Evolutionary conservation across 371 early-diverging fungal genomes (phyloP).

Genomic region (Mortierella sp.): DNA sequence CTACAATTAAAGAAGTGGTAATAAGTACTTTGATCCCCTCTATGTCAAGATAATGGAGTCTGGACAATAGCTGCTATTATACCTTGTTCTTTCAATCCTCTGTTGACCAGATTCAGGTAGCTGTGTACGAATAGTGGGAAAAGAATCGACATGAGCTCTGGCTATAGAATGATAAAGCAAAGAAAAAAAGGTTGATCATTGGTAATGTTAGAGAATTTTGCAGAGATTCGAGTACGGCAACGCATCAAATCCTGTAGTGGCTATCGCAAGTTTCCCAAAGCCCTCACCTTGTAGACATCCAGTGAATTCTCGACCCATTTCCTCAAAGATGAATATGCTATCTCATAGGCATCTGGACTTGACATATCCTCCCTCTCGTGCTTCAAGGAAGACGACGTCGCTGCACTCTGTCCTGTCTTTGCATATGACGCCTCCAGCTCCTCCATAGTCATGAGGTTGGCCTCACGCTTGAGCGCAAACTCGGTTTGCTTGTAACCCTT

Average conservation of each 20-base stretch:
- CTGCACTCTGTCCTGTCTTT: neutral
- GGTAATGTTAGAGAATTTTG: neutral
- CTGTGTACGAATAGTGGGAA: slow-evolving; percentile 97
- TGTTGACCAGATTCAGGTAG: slow-evolving; percentile 90
- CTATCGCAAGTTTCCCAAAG: neutral
- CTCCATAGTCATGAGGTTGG: slow-evolving; percentile 57
- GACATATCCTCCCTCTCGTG: slow-evolving; percentile 79
- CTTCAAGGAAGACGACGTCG: neutral
- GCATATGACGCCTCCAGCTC: slow-evolving; percentile 25
- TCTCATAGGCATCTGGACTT: slow-evolving; percentile 83
- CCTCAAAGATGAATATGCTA: slow-evolving; percentile 83
- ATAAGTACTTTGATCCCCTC: neutral
- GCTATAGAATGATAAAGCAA: slow-evolving; percentile 58
- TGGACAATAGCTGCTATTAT: slow-evolving; percentile 7
- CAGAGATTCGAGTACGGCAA: neutral
- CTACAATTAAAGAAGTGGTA: slow-evolving; percentile 46
- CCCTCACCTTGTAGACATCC: slow-evolving; percentile 87
- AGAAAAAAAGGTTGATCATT: neutral
- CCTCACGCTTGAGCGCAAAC: slow-evolving; percentile 58
- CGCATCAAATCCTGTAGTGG: neutral
- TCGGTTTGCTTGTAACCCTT: slow-evolving; percentile 72
- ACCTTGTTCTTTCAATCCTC: slow-evolving; percentile 76
- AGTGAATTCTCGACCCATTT: slow-evolving; percentile 97
- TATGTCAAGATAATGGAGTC: slow-evolving; percentile 1
- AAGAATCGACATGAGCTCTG: slow-evolving; percentile 88